Percentiles rank a stretch among this genome's conserved stretches.
These are phyloP conservation scores for Aspergillus fijiensis DNA, from an alignment of 2,329 filamentous ascomycete genomes.

Conservation along the genomic window DNA sequence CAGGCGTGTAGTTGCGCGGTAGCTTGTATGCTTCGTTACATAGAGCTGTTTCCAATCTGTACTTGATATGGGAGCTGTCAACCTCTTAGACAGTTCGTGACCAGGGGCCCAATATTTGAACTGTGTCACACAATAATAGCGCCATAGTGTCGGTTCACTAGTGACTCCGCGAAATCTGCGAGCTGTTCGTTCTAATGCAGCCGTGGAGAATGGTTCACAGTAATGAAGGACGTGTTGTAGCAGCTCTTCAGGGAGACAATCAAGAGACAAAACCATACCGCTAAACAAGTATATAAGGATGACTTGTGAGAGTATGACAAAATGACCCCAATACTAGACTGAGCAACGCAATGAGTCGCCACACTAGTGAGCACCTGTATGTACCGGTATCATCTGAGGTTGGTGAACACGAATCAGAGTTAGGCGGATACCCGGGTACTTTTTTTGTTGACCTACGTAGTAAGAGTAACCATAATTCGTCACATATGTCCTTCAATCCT, in stretches of 20 bases:
- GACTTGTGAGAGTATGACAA: not conserved
- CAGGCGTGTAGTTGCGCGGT: constrained; percentile 52
- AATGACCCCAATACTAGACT: not conserved
- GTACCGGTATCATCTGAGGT: not conserved
- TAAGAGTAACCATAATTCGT: no score
- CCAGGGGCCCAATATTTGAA: constrained; percentile 74
- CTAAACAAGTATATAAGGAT: constrained; percentile 11
- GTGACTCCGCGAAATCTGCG: constrained; percentile 64
- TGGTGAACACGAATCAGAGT: not conserved
- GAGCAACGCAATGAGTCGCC: not conserved
- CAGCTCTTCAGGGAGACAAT: constrained; percentile 74
- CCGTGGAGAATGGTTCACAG: constrained; percentile 52
- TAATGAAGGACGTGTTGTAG: constrained; percentile 73
- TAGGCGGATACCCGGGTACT: not conserved
- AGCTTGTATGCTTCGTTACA: constrained; percentile 54
- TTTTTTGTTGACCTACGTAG: not conserved
- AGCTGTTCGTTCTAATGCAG: constrained; percentile 59
- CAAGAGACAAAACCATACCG: constrained; percentile 37
- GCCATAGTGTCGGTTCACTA: constrained; percentile 77
- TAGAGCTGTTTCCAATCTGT: constrained; percentile 76
- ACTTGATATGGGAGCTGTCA: constrained; percentile 53
- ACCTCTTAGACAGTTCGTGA: constrained; percentile 61
- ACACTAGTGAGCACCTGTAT: not conserved
- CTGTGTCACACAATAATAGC: constrained; percentile 64
- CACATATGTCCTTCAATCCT: no score